A percentile compares a stretch with the other conserved stretches of the same genome.
Evolutionary conservation across 164 flowering plant species (phyloP).

Genomic region (Nymphaea thermarum): DNA sequence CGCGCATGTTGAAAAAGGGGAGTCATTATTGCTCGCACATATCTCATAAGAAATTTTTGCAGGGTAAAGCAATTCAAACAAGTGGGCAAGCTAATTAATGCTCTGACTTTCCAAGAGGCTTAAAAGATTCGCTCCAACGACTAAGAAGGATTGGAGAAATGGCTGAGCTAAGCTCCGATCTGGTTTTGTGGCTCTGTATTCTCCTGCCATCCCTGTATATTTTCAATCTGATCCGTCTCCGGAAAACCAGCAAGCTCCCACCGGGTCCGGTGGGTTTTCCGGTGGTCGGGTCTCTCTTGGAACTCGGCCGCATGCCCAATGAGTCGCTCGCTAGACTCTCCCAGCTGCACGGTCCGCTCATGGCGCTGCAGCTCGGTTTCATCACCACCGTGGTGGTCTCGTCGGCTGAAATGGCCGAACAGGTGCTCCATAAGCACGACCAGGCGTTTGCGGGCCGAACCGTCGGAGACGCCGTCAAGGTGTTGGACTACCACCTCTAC

Average conservation of each 20-base stretch:
- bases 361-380: slow-evolving; percentile 1
- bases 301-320: neutral
- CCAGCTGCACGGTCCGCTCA: slow-evolving; percentile 1
- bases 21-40: too few relatives aligned
- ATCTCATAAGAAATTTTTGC: neutral
- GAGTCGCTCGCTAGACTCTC: neutral
- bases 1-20: too few relatives aligned
- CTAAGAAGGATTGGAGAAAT: neutral
- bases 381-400: neutral
- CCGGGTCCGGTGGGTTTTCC: neutral
- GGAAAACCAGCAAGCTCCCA: neutral
- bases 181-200: neutral
- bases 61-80: too few relatives aligned
- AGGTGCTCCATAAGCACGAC: too few relatives aligned
- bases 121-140: too few relatives aligned
- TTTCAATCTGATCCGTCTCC: neutral
- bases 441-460: too few relatives aligned
- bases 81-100: neutral
- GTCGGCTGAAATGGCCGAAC: neutral
- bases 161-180: neutral
- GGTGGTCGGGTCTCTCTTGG: neutral
- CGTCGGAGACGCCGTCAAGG: too few relatives aligned
- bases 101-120: neutral
- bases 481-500: too few relatives aligned
- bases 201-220: neutral